Conservation (phyloP, 192 early-diverging fungal species). For the Coemansia sp. region DNA sequence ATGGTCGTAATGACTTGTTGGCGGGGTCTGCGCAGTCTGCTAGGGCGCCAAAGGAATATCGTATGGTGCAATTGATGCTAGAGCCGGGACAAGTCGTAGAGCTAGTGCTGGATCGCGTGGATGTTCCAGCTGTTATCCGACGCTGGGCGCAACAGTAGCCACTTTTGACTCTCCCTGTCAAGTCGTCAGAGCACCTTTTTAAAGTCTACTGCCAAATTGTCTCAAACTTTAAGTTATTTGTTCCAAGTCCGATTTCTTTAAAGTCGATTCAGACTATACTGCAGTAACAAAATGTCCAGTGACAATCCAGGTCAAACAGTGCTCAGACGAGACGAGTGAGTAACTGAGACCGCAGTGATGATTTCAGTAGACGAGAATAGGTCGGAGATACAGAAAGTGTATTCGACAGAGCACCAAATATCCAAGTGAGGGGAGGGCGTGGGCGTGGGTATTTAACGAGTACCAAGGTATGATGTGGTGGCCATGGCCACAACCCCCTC, state of each 20-base stretch:
- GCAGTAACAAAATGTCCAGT: background rate
- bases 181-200: background rate
- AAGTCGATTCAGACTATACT: background rate
- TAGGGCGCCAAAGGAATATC: constrained; percentile 82
- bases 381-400: background rate
- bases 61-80: constrained; percentile 83
- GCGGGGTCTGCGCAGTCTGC: constrained; percentile 43
- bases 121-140: constrained; percentile 66
- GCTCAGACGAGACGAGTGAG: constrained; percentile 8
- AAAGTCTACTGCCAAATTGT: constrained; percentile 3
- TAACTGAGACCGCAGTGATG: background rate
- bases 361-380: background rate
- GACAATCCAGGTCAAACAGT: constrained; percentile 4
- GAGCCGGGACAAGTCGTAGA: constrained; percentile 71
- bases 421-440: background rate
- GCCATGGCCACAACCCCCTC: constrained; percentile 1
- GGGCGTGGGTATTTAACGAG: constrained; percentile 10
- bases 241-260: background rate
- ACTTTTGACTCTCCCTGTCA: background rate
- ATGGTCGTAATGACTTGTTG: constrained; percentile 42
- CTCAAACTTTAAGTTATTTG: background rate
- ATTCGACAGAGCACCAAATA: background rate
- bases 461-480: background rate
- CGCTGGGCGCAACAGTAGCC: constrained; percentile 64
- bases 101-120: constrained; percentile 61